Percentiles rank a stretch among this genome's conserved stretches.
Evolutionary conservation across 148 eudicot genomes (phyloP).

Genomic region (Chenopodium album): DNA sequence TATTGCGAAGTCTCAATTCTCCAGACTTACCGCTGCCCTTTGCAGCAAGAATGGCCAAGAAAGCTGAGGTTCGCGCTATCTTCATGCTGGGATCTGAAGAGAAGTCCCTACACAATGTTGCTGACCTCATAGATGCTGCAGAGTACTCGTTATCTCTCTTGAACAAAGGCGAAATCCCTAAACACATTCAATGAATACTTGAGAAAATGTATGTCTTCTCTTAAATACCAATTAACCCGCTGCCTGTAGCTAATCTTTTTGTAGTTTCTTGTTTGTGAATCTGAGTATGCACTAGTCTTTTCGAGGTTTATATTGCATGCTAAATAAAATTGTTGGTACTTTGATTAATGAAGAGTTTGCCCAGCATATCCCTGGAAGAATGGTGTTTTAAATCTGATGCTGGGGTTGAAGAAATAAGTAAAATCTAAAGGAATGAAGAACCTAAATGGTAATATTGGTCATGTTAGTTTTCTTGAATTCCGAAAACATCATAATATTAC

Average conservation of each 20-base stretch:
- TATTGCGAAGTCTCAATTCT: conserved; percentile 62
- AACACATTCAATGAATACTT: conserved; percentile 40
- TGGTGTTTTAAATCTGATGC: background rate
- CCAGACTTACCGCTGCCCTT: conserved; percentile 57
- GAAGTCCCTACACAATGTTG: conserved; percentile 59
- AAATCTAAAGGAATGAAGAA: too few species aligned
- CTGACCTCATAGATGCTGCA: conserved; percentile 63
- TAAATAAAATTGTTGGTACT: too few species aligned
- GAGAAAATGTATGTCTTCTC: background rate
- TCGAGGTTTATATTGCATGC: background rate
- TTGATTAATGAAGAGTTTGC: background rate
- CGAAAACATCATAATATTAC: too few species aligned
- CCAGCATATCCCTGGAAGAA: background rate
- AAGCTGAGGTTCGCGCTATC: conserved; percentile 71
- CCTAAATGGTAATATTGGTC: too few species aligned
- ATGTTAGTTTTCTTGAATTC: too few species aligned
- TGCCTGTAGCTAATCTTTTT: background rate
- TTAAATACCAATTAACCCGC: background rate
- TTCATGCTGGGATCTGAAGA: conserved; percentile 71
- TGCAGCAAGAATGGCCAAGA: conserved; percentile 65
- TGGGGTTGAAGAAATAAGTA: background rate
- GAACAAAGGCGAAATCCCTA: conserved; percentile 77
- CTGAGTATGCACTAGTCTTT: background rate
- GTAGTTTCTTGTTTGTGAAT: background rate
- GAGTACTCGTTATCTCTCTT: conserved; percentile 65